phyloP scores from a whole-genome alignment of 2,329 filamentous ascomycete species.

The Sclerotinia borealis region DNA sequence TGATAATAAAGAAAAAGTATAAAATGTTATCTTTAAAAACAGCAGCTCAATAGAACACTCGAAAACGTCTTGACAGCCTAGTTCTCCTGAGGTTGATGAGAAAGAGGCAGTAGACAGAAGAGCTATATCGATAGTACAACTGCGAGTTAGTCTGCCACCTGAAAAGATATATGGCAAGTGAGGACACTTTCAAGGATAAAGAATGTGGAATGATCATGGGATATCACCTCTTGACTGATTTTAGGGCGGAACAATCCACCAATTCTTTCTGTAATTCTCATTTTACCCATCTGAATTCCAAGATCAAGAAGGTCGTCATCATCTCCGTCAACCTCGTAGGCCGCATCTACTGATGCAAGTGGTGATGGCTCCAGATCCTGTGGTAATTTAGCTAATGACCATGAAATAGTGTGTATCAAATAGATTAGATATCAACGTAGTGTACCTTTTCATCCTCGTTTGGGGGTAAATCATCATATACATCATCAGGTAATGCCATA shows the following conservation, averaged over 20 bases:
- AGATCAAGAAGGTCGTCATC: conserved; percentile 65
- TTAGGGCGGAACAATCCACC: conserved; percentile 67
- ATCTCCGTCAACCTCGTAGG: conserved; percentile 59
- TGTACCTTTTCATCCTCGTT: conserved; percentile 49
- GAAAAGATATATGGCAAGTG: neutral
- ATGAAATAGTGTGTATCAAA: neutral
- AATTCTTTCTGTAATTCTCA: conserved; percentile 68
- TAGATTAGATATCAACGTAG: neutral
- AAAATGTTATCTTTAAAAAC: neutral
- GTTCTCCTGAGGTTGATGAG: neutral
- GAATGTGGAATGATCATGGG: conserved; percentile 29
- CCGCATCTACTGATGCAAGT: conserved; percentile 57
- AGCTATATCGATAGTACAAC: conserved; percentile 15
- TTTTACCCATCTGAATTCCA: conserved; percentile 63
- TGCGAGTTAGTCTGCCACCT: conserved; percentile 13
- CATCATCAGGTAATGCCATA: conserved; percentile 39
- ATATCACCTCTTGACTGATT: conserved; percentile 60
- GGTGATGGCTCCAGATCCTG: conserved; percentile 55
- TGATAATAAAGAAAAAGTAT: too few species aligned
- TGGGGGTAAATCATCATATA: conserved; percentile 37
- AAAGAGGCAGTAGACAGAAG: neutral
- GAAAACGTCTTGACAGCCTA: neutral
- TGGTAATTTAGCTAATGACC: neutral
- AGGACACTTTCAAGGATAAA: neutral
- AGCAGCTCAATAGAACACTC: too few species aligned